Conservation (phyloP, 805 yeast genomes). For the Kodamaea restingae region DNA sequence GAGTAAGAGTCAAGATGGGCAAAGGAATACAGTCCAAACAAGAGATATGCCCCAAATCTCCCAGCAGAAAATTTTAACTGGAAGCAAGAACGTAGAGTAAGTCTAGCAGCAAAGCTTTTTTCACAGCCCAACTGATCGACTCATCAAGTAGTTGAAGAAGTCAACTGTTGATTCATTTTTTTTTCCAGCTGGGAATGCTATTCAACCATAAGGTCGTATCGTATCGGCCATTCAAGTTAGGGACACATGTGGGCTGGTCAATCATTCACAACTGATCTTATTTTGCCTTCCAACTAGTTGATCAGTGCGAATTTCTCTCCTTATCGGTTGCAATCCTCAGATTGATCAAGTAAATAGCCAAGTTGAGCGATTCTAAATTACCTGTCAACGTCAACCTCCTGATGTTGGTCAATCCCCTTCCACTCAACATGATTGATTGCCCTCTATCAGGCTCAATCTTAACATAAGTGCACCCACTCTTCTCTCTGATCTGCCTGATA, state of each 20-base stretch:
- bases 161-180: too few relatives aligned
- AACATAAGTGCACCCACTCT: constrained; percentile 69
- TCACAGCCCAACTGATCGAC: too few relatives aligned
- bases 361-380: constrained; percentile 60
- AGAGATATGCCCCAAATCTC: too few relatives aligned
- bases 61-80: too few relatives aligned
- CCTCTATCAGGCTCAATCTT: constrained; percentile 59
- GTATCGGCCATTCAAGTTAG: too few relatives aligned
- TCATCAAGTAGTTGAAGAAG: too few relatives aligned
- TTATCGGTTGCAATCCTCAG: constrained; percentile 67
- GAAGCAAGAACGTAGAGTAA: not conserved
- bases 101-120: too few relatives aligned
- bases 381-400: constrained; percentile 69
- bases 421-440: constrained; percentile 46
- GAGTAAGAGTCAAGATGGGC: not conserved
- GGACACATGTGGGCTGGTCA: too few relatives aligned
- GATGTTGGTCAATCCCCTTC: constrained; percentile 39
- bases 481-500: constrained; percentile 69
- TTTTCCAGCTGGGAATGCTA: too few relatives aligned
- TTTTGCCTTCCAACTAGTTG: too few relatives aligned
- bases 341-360: constrained; percentile 68
- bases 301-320: constrained; percentile 37
- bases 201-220: too few relatives aligned
- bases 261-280: too few relatives aligned
- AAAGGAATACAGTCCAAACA: constrained; percentile 1